Evolutionary conservation across 306 rosid genomes (phyloP).

Genomic region (Amphicarpaea edgeworthii): DNA sequence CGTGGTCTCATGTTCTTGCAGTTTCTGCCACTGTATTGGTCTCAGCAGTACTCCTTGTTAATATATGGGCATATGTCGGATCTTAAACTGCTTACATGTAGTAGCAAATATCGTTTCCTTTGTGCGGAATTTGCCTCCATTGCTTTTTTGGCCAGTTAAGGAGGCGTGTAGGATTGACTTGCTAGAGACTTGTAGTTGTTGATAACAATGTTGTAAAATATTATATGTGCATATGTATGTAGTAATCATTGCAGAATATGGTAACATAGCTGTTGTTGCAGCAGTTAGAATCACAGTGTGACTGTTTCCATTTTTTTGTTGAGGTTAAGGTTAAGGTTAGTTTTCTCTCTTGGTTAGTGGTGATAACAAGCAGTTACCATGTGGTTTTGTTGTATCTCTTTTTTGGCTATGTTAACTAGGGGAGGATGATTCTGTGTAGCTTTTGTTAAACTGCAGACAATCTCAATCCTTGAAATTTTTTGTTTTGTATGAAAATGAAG

Average conservation of each 20-base stretch:
- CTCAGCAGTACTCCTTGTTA: constrained; percentile 53
- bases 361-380: neutral
- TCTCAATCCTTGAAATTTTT: neutral
- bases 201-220: constrained; percentile 30
- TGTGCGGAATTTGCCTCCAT: constrained; percentile 40
- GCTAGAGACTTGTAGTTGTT: constrained; percentile 36
- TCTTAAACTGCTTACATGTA: constrained; percentile 42
- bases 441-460: neutral
- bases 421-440: neutral
- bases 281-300: constrained; percentile 16
- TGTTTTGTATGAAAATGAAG: neutral
- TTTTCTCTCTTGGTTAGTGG: neutral
- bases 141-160: constrained; percentile 39
- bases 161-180: constrained; percentile 46
- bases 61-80: constrained; percentile 60
- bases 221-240: constrained; percentile 36
- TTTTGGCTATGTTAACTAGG: neutral
- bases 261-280: constrained; percentile 5
- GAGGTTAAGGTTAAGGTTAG: neutral
- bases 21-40: constrained; percentile 47
- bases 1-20: constrained; percentile 56
- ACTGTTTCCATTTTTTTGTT: constrained; percentile 8
- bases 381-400: neutral
- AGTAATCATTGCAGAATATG: constrained; percentile 21
- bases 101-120: constrained; percentile 36